Base-by-base conservation (phyloP, 495 filamentous ascomycete genomes). In the Penicillium egyptiacum region DNA sequence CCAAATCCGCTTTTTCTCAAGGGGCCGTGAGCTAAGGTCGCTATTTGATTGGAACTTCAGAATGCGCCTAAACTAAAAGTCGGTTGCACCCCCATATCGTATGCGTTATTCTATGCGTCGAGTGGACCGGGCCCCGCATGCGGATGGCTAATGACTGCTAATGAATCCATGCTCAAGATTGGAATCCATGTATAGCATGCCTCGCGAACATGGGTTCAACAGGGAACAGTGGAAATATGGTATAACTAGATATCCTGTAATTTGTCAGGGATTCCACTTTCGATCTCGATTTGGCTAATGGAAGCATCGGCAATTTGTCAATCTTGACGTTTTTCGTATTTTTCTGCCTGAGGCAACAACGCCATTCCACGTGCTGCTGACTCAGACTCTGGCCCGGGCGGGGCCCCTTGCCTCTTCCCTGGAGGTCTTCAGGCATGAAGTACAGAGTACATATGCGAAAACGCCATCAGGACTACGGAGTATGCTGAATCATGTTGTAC, bases 71-170 rank as follows among this genome's bases (percentile, higher is more conserved):
- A 50, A 37, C 23, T 35, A 17, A 41, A 45, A 35, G 33, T 48
- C 26, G 57, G 40, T 59, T 56, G 42, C 60, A 50, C 55, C 53
- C 60, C 55, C 55, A 59, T 54, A 60, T 41, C 48, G 53, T 50
- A 53, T 57, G 58, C 62, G 39, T 56, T 57, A 48, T 68, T 48
- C 56, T 55, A 23, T 20, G 59, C 33, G 20, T 31, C 39, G 0
- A 4, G 60, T 56, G 59, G 62, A 43, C 39, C 50, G 14, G 19
- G 44, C 65, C 65, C 65, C 65, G 65, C 65, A 68, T 62, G 65
- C 65, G 64, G 50, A 42, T 50, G 45, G 61, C 23, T 26, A 22
- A 49, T 57, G 48, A n/a, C n/a, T n/a, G n/a, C n/a, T n/a, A 54
- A 50, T 35, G 37, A 30, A 5, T 5, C 25, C 37, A 26, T 41